Evolutionary conservation across 2,329 filamentous ascomycete genomes (phyloP), one percentile per base, ranked within the genome.

Genomic region (Claviceps fusiformis): DNA sequence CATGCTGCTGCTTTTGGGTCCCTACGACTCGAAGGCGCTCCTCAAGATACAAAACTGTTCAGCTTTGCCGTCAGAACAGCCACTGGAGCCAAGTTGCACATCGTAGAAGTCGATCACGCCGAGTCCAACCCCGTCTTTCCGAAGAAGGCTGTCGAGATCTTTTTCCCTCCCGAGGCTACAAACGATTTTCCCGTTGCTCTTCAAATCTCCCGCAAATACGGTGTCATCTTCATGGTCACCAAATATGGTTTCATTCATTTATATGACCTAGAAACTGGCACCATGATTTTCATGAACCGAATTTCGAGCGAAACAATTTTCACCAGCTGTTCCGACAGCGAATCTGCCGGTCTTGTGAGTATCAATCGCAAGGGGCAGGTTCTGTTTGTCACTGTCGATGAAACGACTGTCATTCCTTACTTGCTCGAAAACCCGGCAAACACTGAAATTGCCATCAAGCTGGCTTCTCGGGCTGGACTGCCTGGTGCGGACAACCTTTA

Each of bases 271-370:
- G 95, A 98, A 76, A 93, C 88, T 8, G 95, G 89, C 56, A 87
- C 87, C 13, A 95, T 89, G 69, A 93, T 98, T 68, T 98, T 96
- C 81, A 95, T 98, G 90, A 98, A 98, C 79, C 87, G 95, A 64
- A 98, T 98, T 66, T 98, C 93, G 39, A 95, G 90, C 76, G 93
- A 98, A 69, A 98, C 93, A 31, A 97, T 98, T 69, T 98, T 98
- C 75, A 95, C 92, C 31, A 96, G 91, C 24, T 86, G 89, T 50
- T 75, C 85, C 41, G 93, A 98, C 68, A 80, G 81, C 54, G 85
- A 90, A 27, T 95, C 89, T 19, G 82, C 86, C 49, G 95, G 95
- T 63, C 86, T 98, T 59, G 81, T 98, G 54, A 90, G 89, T 63
- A 92, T 98, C 68, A 98, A 98, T 75, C 86, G 95, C 66, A 95